Base-by-base conservation (phyloP, 2,329 filamentous ascomycete species). In the Diaporthe helianthi region DNA sequence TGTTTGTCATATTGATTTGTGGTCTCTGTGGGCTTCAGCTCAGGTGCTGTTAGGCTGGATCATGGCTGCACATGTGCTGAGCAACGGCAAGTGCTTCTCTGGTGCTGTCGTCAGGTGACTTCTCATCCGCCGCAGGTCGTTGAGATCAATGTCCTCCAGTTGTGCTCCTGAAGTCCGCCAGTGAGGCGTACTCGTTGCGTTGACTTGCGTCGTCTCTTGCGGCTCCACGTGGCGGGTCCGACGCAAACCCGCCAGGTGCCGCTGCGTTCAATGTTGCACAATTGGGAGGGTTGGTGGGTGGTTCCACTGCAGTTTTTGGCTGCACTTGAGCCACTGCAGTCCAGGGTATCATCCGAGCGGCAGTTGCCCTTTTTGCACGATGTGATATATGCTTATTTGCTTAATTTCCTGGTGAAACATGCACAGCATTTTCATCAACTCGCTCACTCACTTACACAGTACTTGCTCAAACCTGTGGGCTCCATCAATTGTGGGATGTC, bases 281-380 rank as follows among this genome's bases (percentile, higher is more conserved):
- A n/a, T n/a, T 44, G 47, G 33, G 22, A 15, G 17, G 17, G 33
- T 19, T 12, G 29, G 38, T 19, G 22, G n/a, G 38, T 36, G 38
- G 51, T 66, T 66, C 51, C 64, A 66, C 41, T 55, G 64, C 63
- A n/a, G 38, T 38, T 9, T n/a, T 26, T 60, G 55, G 55, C 55
- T 46, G 55, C 55, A n/a, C n/a, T n/a, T n/a, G n/a, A n/a, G n/a
- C n/a, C n/a, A n/a, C n/a, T n/a, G n/a, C n/a, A n/a, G n/a, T n/a
- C n/a, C n/a, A 60, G 36, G 54, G 54, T 60, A 36, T 60, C 54
- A 29, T 52, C 54, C 26, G n/a, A n/a, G n/a, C n/a, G 55, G 22
- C 22, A 2, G 41, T 47, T 61, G 26, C 3, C 26, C 55, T 33
- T 47, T 47, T 47, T 61, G 55, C 38, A 33, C 55, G 55, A 46